phyloP scores from a whole-genome alignment of 305 asterid species.

The Salvia sclarea region DNA sequence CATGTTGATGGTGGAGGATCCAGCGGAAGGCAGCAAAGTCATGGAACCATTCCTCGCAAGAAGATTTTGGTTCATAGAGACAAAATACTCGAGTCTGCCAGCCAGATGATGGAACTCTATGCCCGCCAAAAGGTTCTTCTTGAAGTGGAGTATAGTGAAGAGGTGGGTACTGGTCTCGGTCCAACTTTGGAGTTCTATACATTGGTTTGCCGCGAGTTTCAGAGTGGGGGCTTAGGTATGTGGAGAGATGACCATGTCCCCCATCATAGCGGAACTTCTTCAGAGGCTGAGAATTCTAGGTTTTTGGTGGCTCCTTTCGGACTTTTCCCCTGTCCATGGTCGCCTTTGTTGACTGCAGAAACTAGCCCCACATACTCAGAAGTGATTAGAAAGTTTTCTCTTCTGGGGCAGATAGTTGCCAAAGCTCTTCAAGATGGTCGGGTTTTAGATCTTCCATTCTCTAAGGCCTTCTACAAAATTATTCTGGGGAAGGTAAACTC shows the following conservation, averaged over 20 bases:
- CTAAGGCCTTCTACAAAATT: constrained; percentile 81
- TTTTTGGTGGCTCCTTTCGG: constrained; percentile 59
- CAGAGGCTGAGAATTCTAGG: constrained; percentile 46
- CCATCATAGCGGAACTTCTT: constrained; percentile 25
- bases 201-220: constrained; percentile 86
- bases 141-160: constrained; percentile 92
- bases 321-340: constrained; percentile 95
- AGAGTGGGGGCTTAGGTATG: constrained; percentile 68
- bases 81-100: constrained; percentile 77
- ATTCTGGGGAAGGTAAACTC: constrained; percentile 71
- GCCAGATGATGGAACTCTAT: constrained; percentile 71
- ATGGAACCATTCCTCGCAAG: constrained; percentile 52
- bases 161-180: constrained; percentile 99
- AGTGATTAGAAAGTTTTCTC: constrained; percentile 64
- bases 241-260: constrained; percentile 78
- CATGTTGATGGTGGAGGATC: constrained; percentile 42
- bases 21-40: constrained; percentile 55
- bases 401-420: constrained; percentile 83
- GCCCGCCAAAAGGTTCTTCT: constrained; percentile 56
- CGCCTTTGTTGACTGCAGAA: constrained; percentile 42
- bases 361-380: constrained; percentile 50
- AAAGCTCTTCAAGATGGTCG: constrained; percentile 94
- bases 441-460: constrained; percentile 91
- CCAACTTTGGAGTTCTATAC: constrained; percentile 94
- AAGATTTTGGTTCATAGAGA: constrained; percentile 77